Percentiles rank a stretch among this genome's conserved stretches.
Conservation (phyloP, 176 grass and related monocot genomes). For the Pharus latifolius region DNA sequence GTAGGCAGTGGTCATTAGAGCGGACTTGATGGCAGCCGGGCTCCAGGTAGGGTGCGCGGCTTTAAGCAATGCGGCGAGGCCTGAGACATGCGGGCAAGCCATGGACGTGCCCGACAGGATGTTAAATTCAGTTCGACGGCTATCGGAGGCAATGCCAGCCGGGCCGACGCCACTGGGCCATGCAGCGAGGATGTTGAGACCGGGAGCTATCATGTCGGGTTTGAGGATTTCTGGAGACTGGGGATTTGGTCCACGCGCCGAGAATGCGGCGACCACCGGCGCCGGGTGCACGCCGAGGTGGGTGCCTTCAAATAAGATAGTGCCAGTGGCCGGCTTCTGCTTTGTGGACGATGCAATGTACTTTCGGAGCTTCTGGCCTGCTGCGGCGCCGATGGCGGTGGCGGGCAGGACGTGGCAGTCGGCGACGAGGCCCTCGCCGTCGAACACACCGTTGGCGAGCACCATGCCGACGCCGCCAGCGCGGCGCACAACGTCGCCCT, state of each 20-base stretch:
- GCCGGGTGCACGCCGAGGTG: conserved; percentile 77
- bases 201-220: conserved; percentile 74
- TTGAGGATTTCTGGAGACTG: conserved; percentile 86
- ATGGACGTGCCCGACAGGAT: conserved; percentile 94
- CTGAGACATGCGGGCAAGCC: conserved; percentile 93
- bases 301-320: conserved; percentile 81
- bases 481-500: conserved; percentile 72
- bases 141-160: conserved; percentile 59
- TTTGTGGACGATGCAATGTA: conserved; percentile 52
- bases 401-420: conserved; percentile 88
- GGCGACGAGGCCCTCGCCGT: conserved; percentile 83
- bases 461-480: conserved; percentile 76
- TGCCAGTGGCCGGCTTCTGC: conserved; percentile 49
- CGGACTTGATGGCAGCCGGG: conserved; percentile 87
- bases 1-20: conserved; percentile 86
- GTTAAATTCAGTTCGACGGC: conserved; percentile 70
- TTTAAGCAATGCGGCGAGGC: conserved; percentile 83
- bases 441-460: conserved; percentile 82
- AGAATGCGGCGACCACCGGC: conserved; percentile 85
- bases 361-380: conserved; percentile 57
- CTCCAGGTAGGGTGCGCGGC: conserved; percentile 81
- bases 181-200: conserved; percentile 84
- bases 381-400: conserved; percentile 54
- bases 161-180: conserved; percentile 78
- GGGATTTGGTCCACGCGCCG: conserved; percentile 73